Percentiles rank a stretch among this genome's conserved stretches.
phyloP scores from a whole-genome alignment of 2,329 filamentous ascomycete species.

The Sarocladiaceae sp. region DNA sequence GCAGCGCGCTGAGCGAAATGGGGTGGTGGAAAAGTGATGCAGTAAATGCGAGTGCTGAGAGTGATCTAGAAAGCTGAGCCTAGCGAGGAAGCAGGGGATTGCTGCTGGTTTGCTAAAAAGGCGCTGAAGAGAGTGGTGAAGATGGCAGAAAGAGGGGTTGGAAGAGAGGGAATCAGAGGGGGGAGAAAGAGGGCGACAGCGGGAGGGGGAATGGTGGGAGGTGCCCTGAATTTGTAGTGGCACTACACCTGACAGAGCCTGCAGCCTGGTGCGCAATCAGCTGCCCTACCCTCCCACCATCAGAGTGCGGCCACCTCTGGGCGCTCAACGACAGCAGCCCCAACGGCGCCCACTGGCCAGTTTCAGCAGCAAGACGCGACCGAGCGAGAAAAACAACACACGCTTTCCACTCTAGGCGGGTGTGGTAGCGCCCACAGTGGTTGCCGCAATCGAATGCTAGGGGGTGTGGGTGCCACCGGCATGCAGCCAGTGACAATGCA shows the following conservation, averaged over 20 bases:
- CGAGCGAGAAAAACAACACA: not conserved
- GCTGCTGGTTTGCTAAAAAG: not conserved
- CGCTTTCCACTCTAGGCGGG: not conserved
- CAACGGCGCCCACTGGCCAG: not conserved
- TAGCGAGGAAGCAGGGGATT: not conserved
- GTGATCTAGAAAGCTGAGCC: conserved; percentile 1
- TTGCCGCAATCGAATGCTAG: conserved; percentile 5
- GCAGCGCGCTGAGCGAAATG: not conserved
- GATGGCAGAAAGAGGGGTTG: not conserved
- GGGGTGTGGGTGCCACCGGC: conserved; percentile 1
- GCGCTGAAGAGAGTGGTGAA: not conserved
- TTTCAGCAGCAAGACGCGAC: not conserved
- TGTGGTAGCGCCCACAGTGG: not conserved
- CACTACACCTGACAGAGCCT: conserved; percentile 5
- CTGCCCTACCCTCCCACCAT: not conserved
- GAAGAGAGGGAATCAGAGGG: not conserved
- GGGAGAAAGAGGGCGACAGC: conserved; percentile 3
- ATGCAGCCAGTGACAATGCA: conserved; percentile 5
- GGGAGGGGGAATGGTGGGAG: conserved; percentile 12
- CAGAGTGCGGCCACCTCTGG: not conserved
- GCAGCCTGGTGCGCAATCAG: conserved; percentile 7
- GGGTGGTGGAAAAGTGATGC: not conserved
- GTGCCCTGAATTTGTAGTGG: conserved; percentile 10
- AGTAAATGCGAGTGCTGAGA: conserved; percentile 2
- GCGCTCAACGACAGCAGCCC: not conserved